phyloP scores from a whole-genome alignment of 2,329 filamentous ascomycete genomes.

The Metarhizium humberi region DNA sequence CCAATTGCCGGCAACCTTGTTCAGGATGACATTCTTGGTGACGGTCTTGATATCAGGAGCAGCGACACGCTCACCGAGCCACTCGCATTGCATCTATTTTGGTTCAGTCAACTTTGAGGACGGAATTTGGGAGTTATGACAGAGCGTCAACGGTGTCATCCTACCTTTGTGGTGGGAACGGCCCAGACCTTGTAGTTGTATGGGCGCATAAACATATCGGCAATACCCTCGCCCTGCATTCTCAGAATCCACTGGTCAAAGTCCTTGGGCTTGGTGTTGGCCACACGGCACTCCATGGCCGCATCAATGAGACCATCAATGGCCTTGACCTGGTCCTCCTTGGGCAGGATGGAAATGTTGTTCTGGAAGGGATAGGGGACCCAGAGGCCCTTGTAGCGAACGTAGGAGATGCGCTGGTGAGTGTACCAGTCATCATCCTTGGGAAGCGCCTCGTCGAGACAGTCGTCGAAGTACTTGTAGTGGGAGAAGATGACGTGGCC shows the following conservation, averaged over 20 bases:
- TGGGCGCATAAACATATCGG: constrained; percentile 95
- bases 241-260: constrained; percentile 98
- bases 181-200: constrained; percentile 99
- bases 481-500: constrained; percentile 98
- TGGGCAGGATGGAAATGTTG: constrained; percentile 97
- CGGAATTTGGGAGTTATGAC: neutral
- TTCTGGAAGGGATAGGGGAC: constrained; percentile 99
- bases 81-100: constrained; percentile 89
- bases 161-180: constrained; percentile 90
- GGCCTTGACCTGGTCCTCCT: constrained; percentile 92
- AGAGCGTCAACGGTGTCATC: constrained; percentile 11
- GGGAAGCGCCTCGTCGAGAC: constrained; percentile 91
- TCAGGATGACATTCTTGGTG: constrained; percentile 87
- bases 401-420: constrained; percentile 97
- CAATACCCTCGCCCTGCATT: constrained; percentile 81
- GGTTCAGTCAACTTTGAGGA: neutral
- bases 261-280: constrained; percentile 86
- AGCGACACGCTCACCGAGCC: constrained; percentile 97
- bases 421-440: constrained; percentile 93
- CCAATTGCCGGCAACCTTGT: constrained; percentile 96
- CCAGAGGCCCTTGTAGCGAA: constrained; percentile 93
- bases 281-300: constrained; percentile 74
- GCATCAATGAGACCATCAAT: constrained; percentile 96
- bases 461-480: constrained; percentile 99
- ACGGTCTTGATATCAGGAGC: constrained; percentile 92